Evolutionary conservation across 1,284 basidiomycete genomes (phyloP), one percentile per base, ranked within the genome.

Genomic region (Trametes polyzona): DNA sequence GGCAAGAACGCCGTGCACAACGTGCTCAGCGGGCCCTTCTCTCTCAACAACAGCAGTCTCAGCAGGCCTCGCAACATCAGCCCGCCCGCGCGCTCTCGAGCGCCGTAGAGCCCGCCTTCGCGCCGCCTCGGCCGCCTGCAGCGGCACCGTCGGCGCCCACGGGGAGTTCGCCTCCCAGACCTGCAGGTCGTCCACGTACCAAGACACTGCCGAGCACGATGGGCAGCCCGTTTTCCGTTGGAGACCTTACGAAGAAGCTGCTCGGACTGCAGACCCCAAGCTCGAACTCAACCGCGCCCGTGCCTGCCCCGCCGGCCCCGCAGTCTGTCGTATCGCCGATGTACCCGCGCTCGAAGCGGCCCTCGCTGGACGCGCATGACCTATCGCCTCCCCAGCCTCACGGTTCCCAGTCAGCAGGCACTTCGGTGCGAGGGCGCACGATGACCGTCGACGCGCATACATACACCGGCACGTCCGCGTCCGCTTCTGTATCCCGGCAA

Each of bases 221-320:
- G 14, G 54, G 67, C 17, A 74, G 71, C 50, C 72, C 78, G 1
- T 79, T 88, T 59, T 75, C 80, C 3, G 72, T 78, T 5, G 84
- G 86, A 26, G 87, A 87, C 55, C 73, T 90, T 57, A 78, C 82
- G 9, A 77, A 73, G 68, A 84, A 83, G 66, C 71, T 91, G 52
- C 73, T 81, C 54, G 79, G 72, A 53, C 76, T 87, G 33, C 82
- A 87, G 56, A 54, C 47, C 21, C n/a, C n/a, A n/a, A 33, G 30
- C 23, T n/a, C 49, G 33, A 19, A 23, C 27, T 21, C 49, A 26
- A 21, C 53, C 33, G 43, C 51, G 37, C 40, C 41, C 30, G 43
- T 47, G 48, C 52, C 54, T 26, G 62, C 66, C 37, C 59, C 71
- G 63, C 43, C 47, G 24, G 58, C 68, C 44, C 57, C 70, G 40